Percentiles rank a stretch among this genome's conserved stretches.
Evolutionary conservation across 2,329 filamentous ascomycete species (phyloP).

Genomic region (Graphilbum ipis-grandicollis): DNA sequence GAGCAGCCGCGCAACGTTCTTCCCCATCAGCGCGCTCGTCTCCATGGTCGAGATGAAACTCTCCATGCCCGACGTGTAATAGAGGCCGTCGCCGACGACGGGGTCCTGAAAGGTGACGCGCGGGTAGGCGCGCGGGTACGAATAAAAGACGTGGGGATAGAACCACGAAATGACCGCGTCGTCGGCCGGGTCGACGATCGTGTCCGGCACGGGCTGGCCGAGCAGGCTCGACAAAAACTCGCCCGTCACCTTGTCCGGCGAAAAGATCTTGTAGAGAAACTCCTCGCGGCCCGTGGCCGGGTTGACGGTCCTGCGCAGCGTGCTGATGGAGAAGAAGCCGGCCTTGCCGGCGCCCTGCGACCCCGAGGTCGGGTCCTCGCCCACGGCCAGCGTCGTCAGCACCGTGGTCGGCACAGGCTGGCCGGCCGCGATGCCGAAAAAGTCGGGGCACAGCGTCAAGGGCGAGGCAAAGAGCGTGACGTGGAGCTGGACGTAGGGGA

Average conservation of each 20-base stretch:
- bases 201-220: constrained; percentile 26
- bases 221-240: constrained; percentile 36
- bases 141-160: constrained; percentile 59
- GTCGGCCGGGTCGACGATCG: constrained; percentile 20
- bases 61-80: constrained; percentile 64
- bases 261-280: constrained; percentile 50
- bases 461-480: constrained; percentile 80
- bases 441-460: constrained; percentile 48
- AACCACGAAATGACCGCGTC: constrained; percentile 54
- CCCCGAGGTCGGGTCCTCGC: constrained; percentile 32
- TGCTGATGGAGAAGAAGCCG: constrained; percentile 76
- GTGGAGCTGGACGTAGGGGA: constrained; percentile 76
- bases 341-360: constrained; percentile 48
- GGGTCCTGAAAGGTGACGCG: constrained; percentile 76
- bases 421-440: constrained; percentile 50
- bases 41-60: constrained; percentile 97
- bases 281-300: constrained; percentile 35
- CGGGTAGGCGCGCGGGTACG: constrained; percentile 74
- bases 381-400: constrained; percentile 60
- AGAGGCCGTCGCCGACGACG: constrained; percentile 47
- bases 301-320: constrained; percentile 46
- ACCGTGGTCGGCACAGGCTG: constrained; percentile 51
- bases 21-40: constrained; percentile 81
- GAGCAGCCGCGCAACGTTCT: constrained; percentile 60
- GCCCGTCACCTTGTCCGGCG: constrained; percentile 32